phyloP scores from a whole-genome alignment of 2,329 filamentous ascomycete genomes.

The Diaporthe nobilis region DNA sequence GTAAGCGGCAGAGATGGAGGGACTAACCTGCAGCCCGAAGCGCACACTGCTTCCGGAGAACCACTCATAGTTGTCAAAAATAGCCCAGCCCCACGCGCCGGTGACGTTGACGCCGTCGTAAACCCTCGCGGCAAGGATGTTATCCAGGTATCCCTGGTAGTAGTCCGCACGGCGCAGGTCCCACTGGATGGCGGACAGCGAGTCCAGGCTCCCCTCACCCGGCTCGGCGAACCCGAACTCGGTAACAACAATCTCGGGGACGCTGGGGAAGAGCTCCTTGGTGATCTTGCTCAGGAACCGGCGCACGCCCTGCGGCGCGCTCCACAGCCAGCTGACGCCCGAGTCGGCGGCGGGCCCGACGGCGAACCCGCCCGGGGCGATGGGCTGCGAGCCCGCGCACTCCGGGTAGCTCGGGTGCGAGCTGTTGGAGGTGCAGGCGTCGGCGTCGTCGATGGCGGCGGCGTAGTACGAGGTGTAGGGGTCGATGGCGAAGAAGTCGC shows the following conservation, averaged over 20 bases:
- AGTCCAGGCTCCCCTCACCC: neutral
- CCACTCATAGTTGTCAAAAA: conserved; percentile 35
- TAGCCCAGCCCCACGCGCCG: conserved; percentile 29
- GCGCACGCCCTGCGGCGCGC: conserved; percentile 21
- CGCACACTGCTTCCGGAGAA: conserved; percentile 26
- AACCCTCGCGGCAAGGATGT: conserved; percentile 17
- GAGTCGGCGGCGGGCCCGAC: conserved; percentile 25
- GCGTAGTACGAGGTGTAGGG: conserved; percentile 27
- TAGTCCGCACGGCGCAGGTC: conserved; percentile 34
- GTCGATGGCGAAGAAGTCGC: conserved; percentile 37
- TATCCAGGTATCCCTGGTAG: conserved; percentile 27
- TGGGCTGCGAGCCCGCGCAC: conserved; percentile 12
- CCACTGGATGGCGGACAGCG: conserved; percentile 16
- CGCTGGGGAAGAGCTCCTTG: conserved; percentile 24
- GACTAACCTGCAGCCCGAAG: conserved; percentile 29
- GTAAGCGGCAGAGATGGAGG: no score
- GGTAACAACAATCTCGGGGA: conserved; percentile 28
- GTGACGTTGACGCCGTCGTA: conserved; percentile 35
- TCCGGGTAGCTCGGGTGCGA: conserved; percentile 22
- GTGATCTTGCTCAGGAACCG: conserved; percentile 36
- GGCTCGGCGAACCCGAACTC: conserved; percentile 34
- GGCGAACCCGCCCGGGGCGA: conserved; percentile 15
- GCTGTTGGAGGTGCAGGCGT: conserved; percentile 18
- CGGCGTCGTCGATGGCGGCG: conserved; percentile 3
- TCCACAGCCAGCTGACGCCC: conserved; percentile 23